Base-by-base conservation (phyloP, 495 filamentous ascomycete genomes). In the Jackrogersella minutella region DNA sequence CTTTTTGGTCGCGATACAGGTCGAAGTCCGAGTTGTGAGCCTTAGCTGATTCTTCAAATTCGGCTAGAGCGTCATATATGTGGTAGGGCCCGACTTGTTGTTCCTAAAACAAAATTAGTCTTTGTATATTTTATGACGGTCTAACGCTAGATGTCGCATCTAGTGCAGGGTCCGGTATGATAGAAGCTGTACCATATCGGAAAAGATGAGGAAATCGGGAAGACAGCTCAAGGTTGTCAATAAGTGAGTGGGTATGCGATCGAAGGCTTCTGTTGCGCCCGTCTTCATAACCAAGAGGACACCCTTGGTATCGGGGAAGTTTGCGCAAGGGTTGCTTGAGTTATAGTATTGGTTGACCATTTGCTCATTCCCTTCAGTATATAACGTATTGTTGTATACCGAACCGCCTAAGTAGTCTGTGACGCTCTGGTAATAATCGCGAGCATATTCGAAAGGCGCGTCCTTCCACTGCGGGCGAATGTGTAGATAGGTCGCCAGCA, bases 121-220 rank as follows among this genome's bases (percentile, higher is more conserved):
- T 19, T 40, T 5, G 24, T 19, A 28, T 62, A 31, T 40, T 30
- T 53, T 34, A 14, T 13, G 19, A 26, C 49, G n/a, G 24, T 5
- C 14, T 26, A 11, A 17, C 50, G 41, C 67, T 56, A 46, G 19
- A 22, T 11, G 1, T 21, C 5, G 36, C 10, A 4, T 19, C 43
- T 46, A 24, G 43, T 33, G 43, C 17, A 22, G 37, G 52, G 40
- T 21, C 26, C 21, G 36, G 17, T 39, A 44, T 2, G 11, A n/a
- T 46, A 6, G 10, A 7, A 31, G 17, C 21, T 58, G 41, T 49
- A 76, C 74, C 53, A 80, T 76, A 41, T 84, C 83, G 16, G 82
- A 84, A 68, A 85, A 84, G 54, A 85, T 74, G 39, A 84, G 77
- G 26, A 81, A 78, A 52, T 84, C 77, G 17, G 74, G 62, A 44